phyloP scores from a whole-genome alignment of 73 alveolate species.

The Blepharisma stoltei region DNA sequence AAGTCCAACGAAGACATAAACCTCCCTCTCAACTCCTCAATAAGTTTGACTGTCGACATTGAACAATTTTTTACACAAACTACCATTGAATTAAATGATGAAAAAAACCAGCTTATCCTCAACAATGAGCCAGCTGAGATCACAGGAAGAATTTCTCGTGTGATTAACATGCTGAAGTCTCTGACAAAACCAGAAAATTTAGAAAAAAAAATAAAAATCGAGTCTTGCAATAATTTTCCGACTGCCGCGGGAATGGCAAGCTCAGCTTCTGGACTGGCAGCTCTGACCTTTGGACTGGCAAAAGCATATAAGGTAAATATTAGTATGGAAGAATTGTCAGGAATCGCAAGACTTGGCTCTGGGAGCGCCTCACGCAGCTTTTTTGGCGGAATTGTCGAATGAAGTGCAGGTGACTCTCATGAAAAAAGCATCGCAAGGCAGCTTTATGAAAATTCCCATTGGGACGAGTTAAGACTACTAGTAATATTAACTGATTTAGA shows the following conservation, averaged over 20 bases:
- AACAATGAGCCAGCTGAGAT: conserved; percentile 56
- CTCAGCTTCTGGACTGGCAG: conserved; percentile 78
- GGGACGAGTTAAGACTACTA: conserved; percentile 60
- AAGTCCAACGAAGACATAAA: conserved; percentile 70
- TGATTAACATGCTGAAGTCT: conserved; percentile 32
- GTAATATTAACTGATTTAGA: conserved; percentile 58
- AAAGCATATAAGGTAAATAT: conserved; percentile 53
- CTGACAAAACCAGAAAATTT: conserved; percentile 41
- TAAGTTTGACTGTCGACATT: conserved; percentile 73
- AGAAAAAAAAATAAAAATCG: conserved; percentile 44
- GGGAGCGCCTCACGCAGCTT: conserved; percentile 90
- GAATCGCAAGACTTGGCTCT: conserved; percentile 84
- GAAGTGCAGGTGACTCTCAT: conserved; percentile 70
- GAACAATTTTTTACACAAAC: conserved; percentile 73
- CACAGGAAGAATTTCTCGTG: conserved; percentile 53
- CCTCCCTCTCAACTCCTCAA: conserved; percentile 79
- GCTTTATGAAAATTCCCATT: conserved; percentile 54
- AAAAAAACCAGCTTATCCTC: conserved; percentile 29
- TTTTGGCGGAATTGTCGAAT: conserved; percentile 82
- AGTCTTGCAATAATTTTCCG: conserved; percentile 78
- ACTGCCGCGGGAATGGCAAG: conserved; percentile 90
- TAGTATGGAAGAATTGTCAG: conserved; percentile 57
- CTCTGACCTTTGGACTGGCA: conserved; percentile 64
- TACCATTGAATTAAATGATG: conserved; percentile 36
- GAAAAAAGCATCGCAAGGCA: conserved; percentile 57